phyloP scores from a whole-genome alignment of 2,329 filamentous ascomycete species.

The Neocucurbitaria cava region DNA sequence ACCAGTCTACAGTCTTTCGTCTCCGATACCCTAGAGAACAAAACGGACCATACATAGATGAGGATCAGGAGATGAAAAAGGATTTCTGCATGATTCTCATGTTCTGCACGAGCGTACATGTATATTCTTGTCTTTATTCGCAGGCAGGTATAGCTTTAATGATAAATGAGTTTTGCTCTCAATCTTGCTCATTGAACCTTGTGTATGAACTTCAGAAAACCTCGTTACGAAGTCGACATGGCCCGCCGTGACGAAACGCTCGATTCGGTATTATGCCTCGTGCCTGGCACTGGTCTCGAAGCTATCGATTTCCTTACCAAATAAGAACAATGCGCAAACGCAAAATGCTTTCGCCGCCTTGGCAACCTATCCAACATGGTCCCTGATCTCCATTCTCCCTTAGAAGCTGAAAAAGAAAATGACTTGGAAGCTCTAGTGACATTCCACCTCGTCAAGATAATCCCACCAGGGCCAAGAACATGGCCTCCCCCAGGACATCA shows the following conservation, averaged over 20 bases:
- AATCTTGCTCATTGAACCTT: no score
- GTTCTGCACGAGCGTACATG: neutral
- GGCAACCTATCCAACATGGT: no score
- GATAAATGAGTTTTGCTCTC: no score
- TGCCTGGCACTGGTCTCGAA: neutral
- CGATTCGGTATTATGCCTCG: conserved; percentile 1
- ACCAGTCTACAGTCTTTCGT: no score
- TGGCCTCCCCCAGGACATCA: no score
- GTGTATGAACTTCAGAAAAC: no score
- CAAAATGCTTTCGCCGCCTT: no score
- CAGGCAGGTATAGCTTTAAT: no score
- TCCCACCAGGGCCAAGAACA: no score
- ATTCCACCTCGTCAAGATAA: no score
- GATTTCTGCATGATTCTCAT: conserved; percentile 1
- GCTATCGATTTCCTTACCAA: conserved; percentile 11
- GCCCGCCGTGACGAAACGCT: conserved; percentile 10
- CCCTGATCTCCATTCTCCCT: no score
- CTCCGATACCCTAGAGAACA: conserved; percentile 25
- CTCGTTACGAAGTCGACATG: conserved; percentile 3
- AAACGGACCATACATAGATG: conserved; percentile 20
- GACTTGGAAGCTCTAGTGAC: neutral
- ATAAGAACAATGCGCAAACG: neutral
- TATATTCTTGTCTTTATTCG: neutral
- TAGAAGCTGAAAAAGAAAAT: no score
- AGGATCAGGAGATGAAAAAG: conserved; percentile 11